Base-by-base conservation (phyloP, 2,329 filamentous ascomycete species). In the Xylaria sp. region DNA sequence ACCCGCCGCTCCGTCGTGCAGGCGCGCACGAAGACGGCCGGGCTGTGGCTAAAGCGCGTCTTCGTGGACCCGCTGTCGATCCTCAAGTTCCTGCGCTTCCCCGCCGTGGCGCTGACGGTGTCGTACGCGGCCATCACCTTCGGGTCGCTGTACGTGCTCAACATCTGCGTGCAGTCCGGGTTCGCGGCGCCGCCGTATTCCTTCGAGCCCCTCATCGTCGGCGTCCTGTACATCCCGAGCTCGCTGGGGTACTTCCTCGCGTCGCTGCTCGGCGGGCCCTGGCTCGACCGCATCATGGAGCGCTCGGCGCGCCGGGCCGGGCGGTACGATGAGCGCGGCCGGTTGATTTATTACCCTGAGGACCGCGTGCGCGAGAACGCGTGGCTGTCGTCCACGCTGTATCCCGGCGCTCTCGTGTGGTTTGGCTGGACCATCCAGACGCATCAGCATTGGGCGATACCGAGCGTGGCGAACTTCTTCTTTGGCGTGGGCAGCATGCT, bases 341-440 rank as follows among this genome's bases (percentile, higher is more conserved):
- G 86, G 68, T 82, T 93, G 23, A 82, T 93, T 10, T 91, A 89
- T 76, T 83, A 89, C 1, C 93, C 93, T 0, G 93, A 96, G 80
- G 93, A 97, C 78, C 87, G 93, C 13, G 92, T 96, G 88, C 85
- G 90, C 52, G 91, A 95, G 77, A 96, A 97, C 77, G 91, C 91
- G 2, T 95, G 91, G 91, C 80, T 94, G 0, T 91, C 91, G 2
- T 90, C 90, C 0, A 83, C 89, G 3, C 74, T 94, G 55, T 94
- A 92, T 74, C 93, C 93, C 0, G 84, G 84, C 0, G 90, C 90
- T 0, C 79, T 96, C 69, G 83, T 96, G 34, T 90, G 90, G 83
- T 96, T 93, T 77, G 93, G 93, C 3, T 97, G 93, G 93, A 87
- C 89, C 0, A 85, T 88, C 0, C 82, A 90, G 51, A 86, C 89